Base-by-base conservation (phyloP, 202 grass and related monocot species). In the Setaria viridis region DNA sequence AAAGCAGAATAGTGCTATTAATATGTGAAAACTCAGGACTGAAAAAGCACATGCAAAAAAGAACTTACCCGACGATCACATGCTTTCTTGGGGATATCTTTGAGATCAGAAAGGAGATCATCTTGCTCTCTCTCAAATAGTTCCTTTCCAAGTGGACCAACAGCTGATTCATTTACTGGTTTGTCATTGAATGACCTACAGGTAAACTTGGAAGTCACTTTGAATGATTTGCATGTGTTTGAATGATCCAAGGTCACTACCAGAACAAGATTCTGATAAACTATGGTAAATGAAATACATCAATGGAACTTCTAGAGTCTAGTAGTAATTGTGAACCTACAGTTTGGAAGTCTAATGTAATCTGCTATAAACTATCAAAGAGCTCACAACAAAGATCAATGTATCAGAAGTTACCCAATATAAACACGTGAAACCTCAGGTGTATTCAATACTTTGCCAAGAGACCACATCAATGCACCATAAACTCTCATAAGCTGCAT, bases 401-500 rank as follows among this genome's bases (percentile, higher is more conserved):
- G 70, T 48, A 74, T 83, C 4, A 69, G 59, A 88, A 75, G 39
- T 84, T 94, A 99, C 94, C 97, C 94, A 57, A 99, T 99, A 79
- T 97, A 99, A 80, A 99, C 92, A 47, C 94, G 94, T 17, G 83
- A 80, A 79, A 99, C 97, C 72, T 99, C 97, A 79, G 94, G 97
- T 45, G 97, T 99, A 72, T 99, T 97, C 80, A 99, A 69, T 77
- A 99, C 97, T 93, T 99, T 99, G 54, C 97, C 97, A 30, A 99
- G 90, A 65, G 97, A 99, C 97, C 97, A 99, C 92, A 97, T 94
- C 82, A 99, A 90, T 84, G 94, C 94, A 85, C 97, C 94, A 82
- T 97, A 97, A 42, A 99, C 97, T 88, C 97, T 97, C 97, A 99
- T 99, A 86, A 99, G 92, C 94, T 99, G 92, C 84, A 85, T 39